phyloP scores from a whole-genome alignment of 1,284 basidiomycete genomes.

The Heterobasidion annosum region DNA sequence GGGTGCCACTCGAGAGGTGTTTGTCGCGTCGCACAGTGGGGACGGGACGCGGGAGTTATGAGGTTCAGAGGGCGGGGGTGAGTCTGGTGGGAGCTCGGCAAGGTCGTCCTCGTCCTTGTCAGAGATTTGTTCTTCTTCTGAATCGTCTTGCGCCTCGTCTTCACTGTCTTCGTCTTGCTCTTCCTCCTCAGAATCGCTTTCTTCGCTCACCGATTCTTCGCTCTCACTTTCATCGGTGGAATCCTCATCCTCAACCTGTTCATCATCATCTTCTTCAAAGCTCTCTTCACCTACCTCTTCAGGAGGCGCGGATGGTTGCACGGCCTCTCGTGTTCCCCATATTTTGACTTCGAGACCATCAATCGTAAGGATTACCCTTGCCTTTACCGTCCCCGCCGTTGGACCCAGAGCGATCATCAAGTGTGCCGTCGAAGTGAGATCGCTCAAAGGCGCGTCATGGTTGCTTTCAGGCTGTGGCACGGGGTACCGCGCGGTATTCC shows the following conservation, averaged over 20 bases:
- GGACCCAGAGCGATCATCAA: constrained; percentile 58
- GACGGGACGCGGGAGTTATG: neutral
- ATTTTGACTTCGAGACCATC: constrained; percentile 51
- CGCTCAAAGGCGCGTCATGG: neutral
- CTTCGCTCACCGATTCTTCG: constrained; percentile 6
- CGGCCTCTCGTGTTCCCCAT: constrained; percentile 38
- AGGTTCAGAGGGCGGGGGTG: constrained; percentile 3
- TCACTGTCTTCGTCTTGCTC: constrained; percentile 13
- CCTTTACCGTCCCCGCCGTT: constrained; percentile 45
- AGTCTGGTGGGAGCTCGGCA: constrained; percentile 7
- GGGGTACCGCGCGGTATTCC: constrained; percentile 5
- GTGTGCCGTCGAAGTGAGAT: constrained; percentile 26
- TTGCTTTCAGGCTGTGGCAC: neutral
- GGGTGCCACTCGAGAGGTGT: neutral
- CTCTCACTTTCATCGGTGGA: constrained; percentile 7
- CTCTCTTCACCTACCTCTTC: neutral
- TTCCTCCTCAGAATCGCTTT: constrained; percentile 9
- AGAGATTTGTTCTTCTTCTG: constrained; percentile 15
- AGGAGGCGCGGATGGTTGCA: neutral
- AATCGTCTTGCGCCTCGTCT: constrained; percentile 14
- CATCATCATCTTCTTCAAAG: constrained; percentile 9
- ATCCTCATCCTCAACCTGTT: constrained; percentile 11
- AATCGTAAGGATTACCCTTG: constrained; percentile 50
- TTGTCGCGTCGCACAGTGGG: neutral
- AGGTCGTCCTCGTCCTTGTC: constrained; percentile 15